Conservation (phyloP, 225 moss, liverwort and hornwort genomes). For the Straminergon stramineum region DNA sequence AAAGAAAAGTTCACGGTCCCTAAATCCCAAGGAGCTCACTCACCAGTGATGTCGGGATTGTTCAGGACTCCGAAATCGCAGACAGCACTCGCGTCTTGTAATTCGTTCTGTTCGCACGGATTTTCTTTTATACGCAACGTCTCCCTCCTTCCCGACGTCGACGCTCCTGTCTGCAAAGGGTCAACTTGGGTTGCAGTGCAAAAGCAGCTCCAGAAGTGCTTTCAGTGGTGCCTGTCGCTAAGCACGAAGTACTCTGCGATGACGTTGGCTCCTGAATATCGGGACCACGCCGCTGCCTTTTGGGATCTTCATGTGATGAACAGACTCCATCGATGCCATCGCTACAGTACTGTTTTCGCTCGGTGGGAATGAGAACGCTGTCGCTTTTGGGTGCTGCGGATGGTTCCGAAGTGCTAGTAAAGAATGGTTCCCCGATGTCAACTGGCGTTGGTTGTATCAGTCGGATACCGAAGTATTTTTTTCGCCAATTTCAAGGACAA, state of each 20-base stretch:
- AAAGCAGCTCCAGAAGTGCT: background rate
- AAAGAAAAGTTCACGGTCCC: background rate
- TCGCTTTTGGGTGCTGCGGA: background rate
- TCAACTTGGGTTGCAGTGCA: background rate
- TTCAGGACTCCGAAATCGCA: background rate
- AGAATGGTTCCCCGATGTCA: background rate
- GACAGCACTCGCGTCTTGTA: background rate
- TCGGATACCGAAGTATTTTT: background rate
- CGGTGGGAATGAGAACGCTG: background rate
- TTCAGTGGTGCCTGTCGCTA: background rate
- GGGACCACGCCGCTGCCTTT: background rate
- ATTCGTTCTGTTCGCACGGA: too few relatives aligned
- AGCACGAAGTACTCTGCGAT: background rate
- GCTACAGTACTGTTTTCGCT: too few relatives aligned
- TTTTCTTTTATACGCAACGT: background rate
- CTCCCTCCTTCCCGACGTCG: background rate
- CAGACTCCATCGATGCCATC: background rate
- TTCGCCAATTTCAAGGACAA: background rate
- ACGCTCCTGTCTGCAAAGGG: background rate
- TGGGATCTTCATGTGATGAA: background rate
- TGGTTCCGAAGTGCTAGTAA: background rate
- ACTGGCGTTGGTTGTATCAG: background rate
- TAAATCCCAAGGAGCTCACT: background rate
- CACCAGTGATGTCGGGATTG: background rate
- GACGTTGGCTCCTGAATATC: background rate